Evolutionary conservation across 768 basidiomycete species (phyloP).

Genomic region (Rhodocollybia butyracea): DNA sequence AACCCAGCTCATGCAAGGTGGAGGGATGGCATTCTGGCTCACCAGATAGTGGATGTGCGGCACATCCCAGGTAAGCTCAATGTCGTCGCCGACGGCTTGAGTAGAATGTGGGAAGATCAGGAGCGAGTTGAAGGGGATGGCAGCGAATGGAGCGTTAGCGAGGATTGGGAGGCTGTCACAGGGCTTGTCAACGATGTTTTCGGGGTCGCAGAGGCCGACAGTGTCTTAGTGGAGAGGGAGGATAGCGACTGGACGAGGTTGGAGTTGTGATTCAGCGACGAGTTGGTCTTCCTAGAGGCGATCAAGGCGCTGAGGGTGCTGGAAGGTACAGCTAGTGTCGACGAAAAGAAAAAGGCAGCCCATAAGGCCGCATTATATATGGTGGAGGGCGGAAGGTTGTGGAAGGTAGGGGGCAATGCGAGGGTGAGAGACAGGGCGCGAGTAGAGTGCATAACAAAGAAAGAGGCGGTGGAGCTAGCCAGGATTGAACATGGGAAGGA

Average conservation of each 20-base stretch:
- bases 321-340: neutral
- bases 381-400: constrained; percentile 21
- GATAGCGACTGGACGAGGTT: neutral
- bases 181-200: constrained; percentile 11
- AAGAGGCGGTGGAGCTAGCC: constrained; percentile 16
- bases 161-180: constrained; percentile 20
- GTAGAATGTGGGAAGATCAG: constrained; percentile 17
- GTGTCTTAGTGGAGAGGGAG: neutral
- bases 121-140: constrained; percentile 19
- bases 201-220: neutral
- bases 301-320: neutral
- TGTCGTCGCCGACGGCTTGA: constrained; percentile 27
- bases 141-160: constrained; percentile 26
- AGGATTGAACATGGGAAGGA: neutral
- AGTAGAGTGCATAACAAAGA: constrained; percentile 6
- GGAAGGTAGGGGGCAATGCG: constrained; percentile 11
- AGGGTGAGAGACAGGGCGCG: neutral
- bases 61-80: constrained; percentile 22
- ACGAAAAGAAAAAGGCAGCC: constrained; percentile 10
- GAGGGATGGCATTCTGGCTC: constrained; percentile 23
- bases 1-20: constrained; percentile 26
- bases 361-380: constrained; percentile 17
- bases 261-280: neutral
- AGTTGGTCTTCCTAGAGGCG: constrained; percentile 2
- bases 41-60: constrained; percentile 16